phyloP scores from a whole-genome alignment of 768 basidiomycete species.

The Termitomyces sp. region DNA sequence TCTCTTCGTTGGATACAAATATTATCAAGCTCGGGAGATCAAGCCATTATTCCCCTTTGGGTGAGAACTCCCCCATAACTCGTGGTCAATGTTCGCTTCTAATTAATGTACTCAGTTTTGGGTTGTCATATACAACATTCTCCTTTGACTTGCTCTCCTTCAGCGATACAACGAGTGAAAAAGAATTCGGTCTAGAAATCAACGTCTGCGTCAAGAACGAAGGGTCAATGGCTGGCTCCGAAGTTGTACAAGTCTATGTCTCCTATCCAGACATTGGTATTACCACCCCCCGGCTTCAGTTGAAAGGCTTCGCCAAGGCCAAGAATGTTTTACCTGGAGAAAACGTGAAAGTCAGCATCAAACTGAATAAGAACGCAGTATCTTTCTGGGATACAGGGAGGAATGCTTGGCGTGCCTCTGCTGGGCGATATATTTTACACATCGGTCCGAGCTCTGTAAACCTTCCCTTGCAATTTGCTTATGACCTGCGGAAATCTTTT shows the following conservation, averaged over 20 bases:
- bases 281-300: conserved; percentile 51
- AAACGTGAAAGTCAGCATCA: conserved; percentile 32
- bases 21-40: conserved; percentile 49
- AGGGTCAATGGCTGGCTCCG: conserved; percentile 46
- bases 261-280: conserved; percentile 42
- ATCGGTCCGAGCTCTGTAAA: conserved; percentile 35
- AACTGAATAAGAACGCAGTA: conserved; percentile 63
- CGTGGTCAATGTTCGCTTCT: background rate
- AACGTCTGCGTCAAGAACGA: conserved; percentile 48
- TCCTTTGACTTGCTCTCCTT: conserved; percentile 40
- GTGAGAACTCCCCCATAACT: conserved; percentile 18
- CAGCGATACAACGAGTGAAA: conserved; percentile 20
- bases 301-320: conserved; percentile 64
- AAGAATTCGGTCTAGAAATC: conserved; percentile 30
- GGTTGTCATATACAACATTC: conserved; percentile 75
- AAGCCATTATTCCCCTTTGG: conserved; percentile 65
- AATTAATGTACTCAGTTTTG: conserved; percentile 38
- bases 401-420: conserved; percentile 42
- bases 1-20: conserved; percentile 65
- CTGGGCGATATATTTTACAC: conserved; percentile 43
- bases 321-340: conserved; percentile 42
- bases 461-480: conserved; percentile 17
- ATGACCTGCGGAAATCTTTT: conserved; percentile 18
- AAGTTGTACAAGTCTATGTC: conserved; percentile 65
- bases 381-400: conserved; percentile 52